These are phyloP conservation scores for Piloderma croceum DNA, from an alignment of 768 basidiomycete species.

Conservation along the genomic window DNA sequence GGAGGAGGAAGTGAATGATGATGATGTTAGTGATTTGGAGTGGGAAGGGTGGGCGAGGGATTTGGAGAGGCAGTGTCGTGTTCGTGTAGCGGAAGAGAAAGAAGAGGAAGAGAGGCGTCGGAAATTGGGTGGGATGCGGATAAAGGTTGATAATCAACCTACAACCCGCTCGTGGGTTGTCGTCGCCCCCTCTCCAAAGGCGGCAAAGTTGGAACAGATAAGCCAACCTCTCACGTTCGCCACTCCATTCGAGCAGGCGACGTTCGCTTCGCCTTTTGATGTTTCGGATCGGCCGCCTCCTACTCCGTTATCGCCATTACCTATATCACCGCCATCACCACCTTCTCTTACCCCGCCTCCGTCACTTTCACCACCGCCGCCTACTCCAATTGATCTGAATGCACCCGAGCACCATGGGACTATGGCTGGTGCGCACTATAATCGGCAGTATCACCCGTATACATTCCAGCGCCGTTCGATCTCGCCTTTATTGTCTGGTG, in stretches of 20 bases:
- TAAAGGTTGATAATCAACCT: not conserved
- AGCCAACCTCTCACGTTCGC: not conserved
- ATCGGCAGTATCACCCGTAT: too few species aligned
- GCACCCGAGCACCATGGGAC: too few species aligned
- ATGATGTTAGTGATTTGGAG: slow-evolving; percentile 15
- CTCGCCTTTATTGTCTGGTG: too few species aligned
- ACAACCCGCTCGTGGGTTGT: not conserved
- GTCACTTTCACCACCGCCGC: too few species aligned
- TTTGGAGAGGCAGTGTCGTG: slow-evolving; percentile 1
- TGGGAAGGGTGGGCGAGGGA: slow-evolving; percentile 21
- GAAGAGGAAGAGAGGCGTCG: not conserved
- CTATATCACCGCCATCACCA: too few species aligned
- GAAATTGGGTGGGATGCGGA: not conserved
- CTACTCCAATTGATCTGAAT: too few species aligned
- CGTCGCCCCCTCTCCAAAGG: not conserved
- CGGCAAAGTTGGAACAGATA: not conserved
- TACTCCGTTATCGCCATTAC: too few species aligned
- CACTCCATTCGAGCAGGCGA: not conserved
- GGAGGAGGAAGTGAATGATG: not conserved
- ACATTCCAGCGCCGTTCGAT: too few species aligned
- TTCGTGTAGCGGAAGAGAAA: not conserved
- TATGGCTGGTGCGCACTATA: too few species aligned
- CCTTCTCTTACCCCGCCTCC: too few species aligned
- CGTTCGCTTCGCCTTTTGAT: too few species aligned
- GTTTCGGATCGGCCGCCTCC: too few species aligned